Evolutionary conservation across 257 asterid genomes (phyloP), one percentile per base, ranked within the genome.

Genomic region (Nemophila menziesii): DNA sequence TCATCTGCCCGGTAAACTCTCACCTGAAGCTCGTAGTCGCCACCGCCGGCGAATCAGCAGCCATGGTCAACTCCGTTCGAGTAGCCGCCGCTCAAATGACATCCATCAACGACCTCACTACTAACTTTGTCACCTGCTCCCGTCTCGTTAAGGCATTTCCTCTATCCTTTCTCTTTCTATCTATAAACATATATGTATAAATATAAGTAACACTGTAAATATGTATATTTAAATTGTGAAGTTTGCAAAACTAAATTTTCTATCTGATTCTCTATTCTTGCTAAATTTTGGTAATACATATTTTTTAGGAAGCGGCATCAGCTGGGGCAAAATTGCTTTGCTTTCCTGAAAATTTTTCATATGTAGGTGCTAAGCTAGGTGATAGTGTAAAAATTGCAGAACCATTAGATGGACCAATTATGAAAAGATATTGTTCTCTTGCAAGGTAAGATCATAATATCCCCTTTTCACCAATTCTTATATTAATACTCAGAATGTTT

Each of bases 1-100:
- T 22, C n/a, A 21, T 21, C 20, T 21, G 7, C 29, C 37, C 49
- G 24, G 11, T 44, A 8, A 14, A 27, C 49, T 22, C 21, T 22
- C 29, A 27, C 19, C 15, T 44, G 34, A 44, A 44, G 49, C 11
- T 29, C 4, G 36, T 29, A 7, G 12, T 29, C 36, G 19, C 37
- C 49, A 20, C 8, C 37, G 36, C 26, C 49, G 36, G 14, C 18
- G 11, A 61, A 11, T 46, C 39, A 20, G 53, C 63, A 65, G 39
- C 61, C 55, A 80, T 80, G 95, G 78, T 82, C 41, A 68, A 20
- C 66, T 54, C 79, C 16, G 55, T 75, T 38, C 73, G 90, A 48
- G 63, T 89, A 50, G 95, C 92, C 63, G 92, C 95, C 26, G 95
- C 90, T 20, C 97, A 89, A 70, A 83, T 89, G 95, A 89, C 95